A percentile compares a stretch with the other conserved stretches of the same genome.
Conservation (phyloP, 768 basidiomycete species). For the Suillus fuscotomentosus region DNA sequence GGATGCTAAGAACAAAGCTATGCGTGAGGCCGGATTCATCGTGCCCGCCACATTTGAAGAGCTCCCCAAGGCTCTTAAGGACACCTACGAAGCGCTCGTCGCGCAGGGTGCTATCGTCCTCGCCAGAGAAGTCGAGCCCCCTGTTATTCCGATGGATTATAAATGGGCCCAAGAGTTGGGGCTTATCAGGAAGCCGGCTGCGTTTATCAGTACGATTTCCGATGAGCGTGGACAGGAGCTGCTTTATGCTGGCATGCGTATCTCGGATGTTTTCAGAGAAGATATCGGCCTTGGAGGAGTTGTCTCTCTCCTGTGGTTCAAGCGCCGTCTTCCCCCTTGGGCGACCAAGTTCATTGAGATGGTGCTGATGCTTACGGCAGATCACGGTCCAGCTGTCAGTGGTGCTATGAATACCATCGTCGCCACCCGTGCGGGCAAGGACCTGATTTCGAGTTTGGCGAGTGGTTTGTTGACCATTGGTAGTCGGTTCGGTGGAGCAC, state of each 20-base stretch:
- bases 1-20: constrained; percentile 83
- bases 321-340: constrained; percentile 86
- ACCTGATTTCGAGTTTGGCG: constrained; percentile 95
- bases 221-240: constrained; percentile 99
- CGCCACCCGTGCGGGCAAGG: constrained; percentile 98
- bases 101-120: constrained; percentile 62
- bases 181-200: constrained; percentile 96
- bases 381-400: constrained; percentile 97
- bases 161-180: constrained; percentile 98
- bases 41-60: constrained; percentile 98
- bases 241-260: constrained; percentile 97
- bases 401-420: constrained; percentile 99
- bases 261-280: constrained; percentile 98
- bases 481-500: constrained; percentile 96
- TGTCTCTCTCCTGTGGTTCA: constrained; percentile 96
- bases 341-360: constrained; percentile 99
- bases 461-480: constrained; percentile 98
- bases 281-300: constrained; percentile 97
- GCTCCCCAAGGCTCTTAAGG: constrained; percentile 66
- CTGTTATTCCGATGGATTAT: constrained; percentile 99
- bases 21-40: constrained; percentile 93
- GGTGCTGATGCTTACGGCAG: constrained; percentile 98
- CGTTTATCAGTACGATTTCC: constrained; percentile 98
- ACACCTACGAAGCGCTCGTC: constrained; percentile 85
- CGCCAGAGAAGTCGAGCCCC: constrained; percentile 81